Conservation (phyloP, 1,139 yeast genomes). For the Yamadazyma spencermartinsiae region DNA sequence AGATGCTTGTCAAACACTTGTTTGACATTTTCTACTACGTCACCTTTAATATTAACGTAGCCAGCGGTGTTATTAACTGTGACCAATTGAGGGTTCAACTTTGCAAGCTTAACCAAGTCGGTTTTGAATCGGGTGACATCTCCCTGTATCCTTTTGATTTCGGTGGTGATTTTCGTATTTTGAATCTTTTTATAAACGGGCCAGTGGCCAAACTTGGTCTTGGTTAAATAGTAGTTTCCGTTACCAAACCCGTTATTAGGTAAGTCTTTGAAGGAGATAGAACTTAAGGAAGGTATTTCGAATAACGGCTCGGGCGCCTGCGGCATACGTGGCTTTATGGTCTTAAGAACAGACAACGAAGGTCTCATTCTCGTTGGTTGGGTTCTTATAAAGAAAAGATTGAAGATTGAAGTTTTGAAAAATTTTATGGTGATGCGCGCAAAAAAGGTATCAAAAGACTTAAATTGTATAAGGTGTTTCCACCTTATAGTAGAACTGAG, state of each 20-base stretch:
- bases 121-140: constrained; percentile 56
- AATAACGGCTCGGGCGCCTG: constrained; percentile 19
- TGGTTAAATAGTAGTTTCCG: constrained; percentile 48
- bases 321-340: constrained; percentile 26
- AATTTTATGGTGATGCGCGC: too few species aligned
- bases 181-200: constrained; percentile 66
- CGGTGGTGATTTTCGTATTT: constrained; percentile 58
- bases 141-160: constrained; percentile 64
- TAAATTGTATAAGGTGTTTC: too few species aligned
- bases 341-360: constrained; percentile 22
- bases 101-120: constrained; percentile 53
- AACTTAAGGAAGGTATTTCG: constrained; percentile 28
- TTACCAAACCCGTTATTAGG: constrained; percentile 47
- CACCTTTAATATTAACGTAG: constrained; percentile 58
- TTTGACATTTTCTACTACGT: constrained; percentile 47
- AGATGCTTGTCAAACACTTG: constrained; percentile 27
- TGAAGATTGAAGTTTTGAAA: too few species aligned
- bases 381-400: too few species aligned
- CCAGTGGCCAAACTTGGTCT: constrained; percentile 61
- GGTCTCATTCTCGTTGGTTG: too few species aligned
- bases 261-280: constrained; percentile 28
- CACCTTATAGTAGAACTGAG: too few species aligned
- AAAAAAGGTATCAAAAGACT: too few species aligned
- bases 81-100: constrained; percentile 39
- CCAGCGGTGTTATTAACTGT: constrained; percentile 44